phyloP scores from a whole-genome alignment of 78 protist genomes.

The Emiliania huxleyi region DNA sequence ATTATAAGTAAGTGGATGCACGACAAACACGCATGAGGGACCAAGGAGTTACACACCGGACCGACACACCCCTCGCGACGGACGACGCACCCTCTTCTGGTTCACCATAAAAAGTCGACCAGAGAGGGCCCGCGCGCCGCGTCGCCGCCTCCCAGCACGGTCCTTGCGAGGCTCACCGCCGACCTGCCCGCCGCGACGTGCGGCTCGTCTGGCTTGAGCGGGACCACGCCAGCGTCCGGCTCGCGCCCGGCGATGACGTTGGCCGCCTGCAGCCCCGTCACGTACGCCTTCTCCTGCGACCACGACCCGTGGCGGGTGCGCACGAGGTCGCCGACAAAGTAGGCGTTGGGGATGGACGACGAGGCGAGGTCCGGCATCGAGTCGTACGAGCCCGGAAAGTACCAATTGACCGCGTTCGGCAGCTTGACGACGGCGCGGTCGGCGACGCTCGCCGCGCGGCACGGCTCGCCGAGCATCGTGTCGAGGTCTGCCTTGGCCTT shows the following conservation, averaged over 20 bases:
- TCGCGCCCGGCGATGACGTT: not conserved
- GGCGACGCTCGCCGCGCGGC: not conserved
- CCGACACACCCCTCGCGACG: too few species aligned
- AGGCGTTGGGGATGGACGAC: not conserved
- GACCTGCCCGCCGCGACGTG: not conserved
- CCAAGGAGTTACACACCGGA: too few species aligned
- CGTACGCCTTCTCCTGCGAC: conserved; percentile 23
- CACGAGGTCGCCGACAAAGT: not conserved
- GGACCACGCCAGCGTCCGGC: not conserved
- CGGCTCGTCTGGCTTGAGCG: not conserved
- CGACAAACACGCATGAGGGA: too few species aligned
- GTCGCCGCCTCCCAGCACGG: not conserved
- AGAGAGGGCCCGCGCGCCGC: not conserved
- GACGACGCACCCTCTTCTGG: too few species aligned
- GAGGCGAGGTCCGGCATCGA: not conserved
- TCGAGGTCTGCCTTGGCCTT: not conserved
- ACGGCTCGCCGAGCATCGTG: not conserved
- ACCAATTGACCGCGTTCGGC: not conserved
- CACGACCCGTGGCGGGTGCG: conserved; percentile 7
- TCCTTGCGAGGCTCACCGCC: not conserved
- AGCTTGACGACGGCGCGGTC: not conserved
- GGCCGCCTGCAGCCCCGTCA: not conserved
- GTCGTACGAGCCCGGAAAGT: not conserved
- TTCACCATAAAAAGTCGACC: not conserved
- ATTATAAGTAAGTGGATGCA: too few species aligned